A percentile compares a stretch with the other conserved stretches of the same genome.
These are phyloP conservation scores for Borealophlyctis nickersoniae DNA, from an alignment of 192 early-diverging fungal species.

Conservation along the genomic window DNA sequence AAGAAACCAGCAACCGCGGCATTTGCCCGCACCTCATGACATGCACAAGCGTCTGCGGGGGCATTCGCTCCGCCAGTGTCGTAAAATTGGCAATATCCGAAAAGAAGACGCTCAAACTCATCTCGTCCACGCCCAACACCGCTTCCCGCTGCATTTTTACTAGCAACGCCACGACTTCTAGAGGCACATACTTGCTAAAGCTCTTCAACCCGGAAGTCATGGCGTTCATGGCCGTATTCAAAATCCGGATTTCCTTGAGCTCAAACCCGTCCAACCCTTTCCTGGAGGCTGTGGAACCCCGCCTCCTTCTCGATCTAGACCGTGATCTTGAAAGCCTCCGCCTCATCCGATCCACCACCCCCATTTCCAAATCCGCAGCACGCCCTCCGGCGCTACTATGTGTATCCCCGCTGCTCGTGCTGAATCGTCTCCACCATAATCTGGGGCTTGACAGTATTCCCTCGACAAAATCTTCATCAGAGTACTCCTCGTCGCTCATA, in stretches of 20 bases:
- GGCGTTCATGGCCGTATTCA: conserved; percentile 30
- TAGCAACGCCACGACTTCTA: conserved; percentile 28
- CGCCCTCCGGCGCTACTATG: neutral
- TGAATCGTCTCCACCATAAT: neutral
- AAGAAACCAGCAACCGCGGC: too few relatives aligned
- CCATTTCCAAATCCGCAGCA: too few relatives aligned
- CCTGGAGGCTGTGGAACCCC: neutral
- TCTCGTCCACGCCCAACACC: conserved; percentile 29
- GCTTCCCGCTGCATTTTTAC: conserved; percentile 34
- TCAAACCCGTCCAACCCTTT: conserved; percentile 16
- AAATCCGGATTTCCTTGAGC: conserved; percentile 25
- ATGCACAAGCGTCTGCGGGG: conserved; percentile 18
- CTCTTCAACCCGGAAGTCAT: conserved; percentile 28
- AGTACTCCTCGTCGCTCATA: neutral
- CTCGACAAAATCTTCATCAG: neutral
- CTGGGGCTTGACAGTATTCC: conserved; percentile 7
- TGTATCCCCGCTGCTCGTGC: conserved; percentile 1
- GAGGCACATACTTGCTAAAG: conserved; percentile 30
- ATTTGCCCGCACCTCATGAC: too few relatives aligned
- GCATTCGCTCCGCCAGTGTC: conserved; percentile 29
- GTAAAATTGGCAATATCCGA: conserved; percentile 36
- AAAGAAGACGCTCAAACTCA: conserved; percentile 31
- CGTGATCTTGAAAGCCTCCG: too few relatives aligned
- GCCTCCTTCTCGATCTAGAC: neutral
- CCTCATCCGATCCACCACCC: too few relatives aligned